Base-by-base conservation (phyloP, 306 rosid genomes). In the Mimosa pudica region DNA sequence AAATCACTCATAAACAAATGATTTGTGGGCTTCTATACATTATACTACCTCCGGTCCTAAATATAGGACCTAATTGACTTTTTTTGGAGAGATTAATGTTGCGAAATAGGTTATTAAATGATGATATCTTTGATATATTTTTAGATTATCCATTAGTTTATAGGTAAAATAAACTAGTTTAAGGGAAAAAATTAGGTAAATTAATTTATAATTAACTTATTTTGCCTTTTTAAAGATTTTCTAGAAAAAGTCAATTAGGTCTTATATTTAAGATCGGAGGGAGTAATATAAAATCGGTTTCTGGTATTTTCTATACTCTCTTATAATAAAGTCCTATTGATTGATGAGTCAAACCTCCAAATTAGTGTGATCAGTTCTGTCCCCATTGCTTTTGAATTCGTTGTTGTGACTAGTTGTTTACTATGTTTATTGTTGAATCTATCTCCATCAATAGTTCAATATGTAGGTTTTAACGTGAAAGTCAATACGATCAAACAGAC, bases 311-410 rank as follows among this genome's bases (percentile, higher is more conserved):
- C 84, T 77, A 77, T 80, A 84, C 82, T 71, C 75, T 74, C 87
- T 90, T 88, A 86, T 79, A 81, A 86, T 79, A 81, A 81, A 80
- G 51, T 85, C 45, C 70, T 82, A 66, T 64, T 51, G 79, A 17
- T 77, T 81, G 73, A 42, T 81, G 73, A 42, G 73, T 52, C 57
- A 32, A 76, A 61, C 17, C 67, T 30, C 41, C 67, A 3, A 61
- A 30, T 32, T 24, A 30, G 67, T 30, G 38, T 11, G 32, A 55
- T 74, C 67, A 82, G 84, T 87, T 82, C 82, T 3, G 67, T 17
- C 14, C 71, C 38, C 5, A 2, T 78, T 69, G 78, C 75, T 10
- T 78, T 24, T 24, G 7, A 84, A 81, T 79, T 82, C 84, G 86
- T 87, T 88, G 80, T 70, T 66, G 70, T 77, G 82, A 60, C n/a